A percentile compares a stretch with the other conserved stretches of the same genome.
Evolutionary conservation across 2,329 filamentous ascomycete genomes (phyloP).

Genomic region (Pseudocercospora crystallina): DNA sequence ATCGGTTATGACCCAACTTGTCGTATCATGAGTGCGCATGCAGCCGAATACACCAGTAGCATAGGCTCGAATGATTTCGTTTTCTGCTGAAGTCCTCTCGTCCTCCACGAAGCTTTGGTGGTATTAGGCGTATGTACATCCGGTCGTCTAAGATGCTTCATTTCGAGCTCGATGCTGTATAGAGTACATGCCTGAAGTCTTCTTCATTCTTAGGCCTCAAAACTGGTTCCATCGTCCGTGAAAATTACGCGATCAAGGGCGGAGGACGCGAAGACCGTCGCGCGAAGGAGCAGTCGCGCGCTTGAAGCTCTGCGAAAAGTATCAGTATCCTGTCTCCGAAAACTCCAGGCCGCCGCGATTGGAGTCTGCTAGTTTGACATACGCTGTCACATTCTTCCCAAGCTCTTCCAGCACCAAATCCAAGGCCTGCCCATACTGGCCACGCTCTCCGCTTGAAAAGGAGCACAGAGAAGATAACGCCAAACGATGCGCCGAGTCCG

Average conservation of each 20-base stretch:
- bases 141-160: too few relatives aligned
- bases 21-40: too few relatives aligned
- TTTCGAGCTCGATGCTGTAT: too few relatives aligned
- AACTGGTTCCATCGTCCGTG: not conserved
- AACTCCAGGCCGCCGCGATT: not conserved
- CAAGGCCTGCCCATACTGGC: constrained; percentile 91
- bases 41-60: too few relatives aligned
- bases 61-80: too few relatives aligned
- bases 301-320: constrained; percentile 50
- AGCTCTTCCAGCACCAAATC: constrained; percentile 92
- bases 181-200: too few relatives aligned
- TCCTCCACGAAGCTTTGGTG: too few relatives aligned
- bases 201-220: too few relatives aligned
- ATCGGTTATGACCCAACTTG: too few relatives aligned
- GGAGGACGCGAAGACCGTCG: constrained; percentile 50
- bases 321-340: not conserved
- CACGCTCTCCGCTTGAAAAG: constrained; percentile 97
- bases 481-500: constrained; percentile 91
- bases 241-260: constrained; percentile 33
- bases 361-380: constrained; percentile 25
- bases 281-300: constrained; percentile 48
- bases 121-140: too few relatives aligned
- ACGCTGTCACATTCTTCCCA: constrained; percentile 96
- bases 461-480: constrained; percentile 96
- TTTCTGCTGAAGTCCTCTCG: too few relatives aligned